These are phyloP conservation scores for Penicillium arizonense DNA, from an alignment of 495 filamentous ascomycete species.

Conservation along the genomic window DNA sequence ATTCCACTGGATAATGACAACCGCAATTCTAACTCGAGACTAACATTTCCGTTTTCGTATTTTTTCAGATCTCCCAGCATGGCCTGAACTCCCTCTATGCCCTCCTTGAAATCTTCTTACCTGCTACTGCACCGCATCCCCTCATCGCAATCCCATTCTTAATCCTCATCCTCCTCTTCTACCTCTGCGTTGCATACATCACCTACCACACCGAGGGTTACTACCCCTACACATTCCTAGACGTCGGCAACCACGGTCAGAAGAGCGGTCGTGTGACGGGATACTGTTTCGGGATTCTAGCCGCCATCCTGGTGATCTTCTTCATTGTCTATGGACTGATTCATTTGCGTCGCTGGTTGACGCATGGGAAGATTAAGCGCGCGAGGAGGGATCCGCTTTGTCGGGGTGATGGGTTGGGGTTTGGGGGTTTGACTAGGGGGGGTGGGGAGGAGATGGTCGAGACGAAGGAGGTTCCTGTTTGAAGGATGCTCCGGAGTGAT, in stretches of 20 bases:
- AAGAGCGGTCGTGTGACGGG: conserved; percentile 42
- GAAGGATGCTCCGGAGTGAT: background rate
- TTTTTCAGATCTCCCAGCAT: conserved; percentile 63
- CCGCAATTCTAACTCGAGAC: background rate
- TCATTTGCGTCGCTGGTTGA: conserved; percentile 47
- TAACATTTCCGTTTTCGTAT: background rate
- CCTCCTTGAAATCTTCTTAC: conserved; percentile 66
- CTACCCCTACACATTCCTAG: conserved; percentile 74
- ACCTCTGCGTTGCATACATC: conserved; percentile 72
- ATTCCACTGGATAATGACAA: background rate
- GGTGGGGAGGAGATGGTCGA: background rate
- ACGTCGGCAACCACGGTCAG: conserved; percentile 50
- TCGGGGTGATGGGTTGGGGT: background rate
- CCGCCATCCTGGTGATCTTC: conserved; percentile 64
- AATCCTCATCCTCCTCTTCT: conserved; percentile 58
- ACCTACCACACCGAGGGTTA: conserved; percentile 66
- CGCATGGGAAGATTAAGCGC: conserved; percentile 27
- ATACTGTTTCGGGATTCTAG: conserved; percentile 59
- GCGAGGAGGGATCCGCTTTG: conserved; percentile 19
- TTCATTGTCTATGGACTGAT: conserved; percentile 52
- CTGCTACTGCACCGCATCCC: conserved; percentile 56
- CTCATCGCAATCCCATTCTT: conserved; percentile 35
- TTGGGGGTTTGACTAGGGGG: background rate
- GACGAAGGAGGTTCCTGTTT: conserved; percentile 12
- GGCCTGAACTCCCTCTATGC: conserved; percentile 70